These are phyloP conservation scores for Aureobasidium leucospermi DNA, from an alignment of 2,329 filamentous ascomycete genomes.

Conservation along the genomic window DNA sequence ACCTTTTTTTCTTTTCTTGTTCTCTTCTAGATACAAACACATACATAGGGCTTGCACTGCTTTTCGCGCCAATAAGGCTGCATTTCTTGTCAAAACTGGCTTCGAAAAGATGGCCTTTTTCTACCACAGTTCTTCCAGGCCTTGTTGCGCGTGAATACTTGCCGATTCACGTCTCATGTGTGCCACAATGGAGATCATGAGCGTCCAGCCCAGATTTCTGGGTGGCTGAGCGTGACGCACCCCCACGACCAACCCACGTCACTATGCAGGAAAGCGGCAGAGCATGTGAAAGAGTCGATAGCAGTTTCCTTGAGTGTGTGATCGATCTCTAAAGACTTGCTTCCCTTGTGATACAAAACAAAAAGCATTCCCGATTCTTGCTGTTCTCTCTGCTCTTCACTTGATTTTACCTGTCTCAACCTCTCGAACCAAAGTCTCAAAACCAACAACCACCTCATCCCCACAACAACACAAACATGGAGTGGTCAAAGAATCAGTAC, in stretches of 20 bases:
- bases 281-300: conserved; percentile 23
- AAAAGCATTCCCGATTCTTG: conserved; percentile 25
- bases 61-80: not conserved
- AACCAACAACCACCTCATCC: not conserved
- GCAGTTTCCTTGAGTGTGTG: not conserved
- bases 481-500: conserved; percentile 58
- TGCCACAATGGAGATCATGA: not conserved
- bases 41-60: conserved; percentile 4
- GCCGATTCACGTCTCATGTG: not conserved
- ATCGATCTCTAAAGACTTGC: not conserved
- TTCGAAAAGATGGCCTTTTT: not conserved
- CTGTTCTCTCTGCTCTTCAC: conserved; percentile 5
- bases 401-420: not conserved
- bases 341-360: conserved; percentile 23
- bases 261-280: conserved; percentile 14
- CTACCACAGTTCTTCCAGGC: not conserved
- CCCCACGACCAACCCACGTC: conserved; percentile 15
- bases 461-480: conserved; percentile 27
- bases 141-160: not conserved
- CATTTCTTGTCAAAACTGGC: not conserved
- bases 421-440: not conserved
- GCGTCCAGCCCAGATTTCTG: conserved; percentile 3
- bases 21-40: conserved; percentile 13
- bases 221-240: conserved; percentile 14
- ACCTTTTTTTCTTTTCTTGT: not conserved